These are phyloP conservation scores for Cordyceps cicadae DNA, from an alignment of 2,329 filamentous ascomycete genomes.

Conservation along the genomic window DNA sequence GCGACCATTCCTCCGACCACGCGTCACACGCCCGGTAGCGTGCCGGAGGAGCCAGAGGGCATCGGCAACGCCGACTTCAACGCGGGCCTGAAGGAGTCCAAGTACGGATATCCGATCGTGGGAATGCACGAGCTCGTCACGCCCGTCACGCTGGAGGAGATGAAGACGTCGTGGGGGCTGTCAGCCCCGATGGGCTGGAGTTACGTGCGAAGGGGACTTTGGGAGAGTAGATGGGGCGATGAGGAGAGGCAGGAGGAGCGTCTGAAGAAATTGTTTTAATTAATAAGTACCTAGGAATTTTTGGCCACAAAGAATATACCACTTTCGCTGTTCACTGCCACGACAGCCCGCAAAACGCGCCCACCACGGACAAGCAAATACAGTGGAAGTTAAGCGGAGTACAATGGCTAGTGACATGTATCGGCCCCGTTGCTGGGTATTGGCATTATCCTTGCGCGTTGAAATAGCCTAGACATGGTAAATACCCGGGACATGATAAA, in stretches of 20 bases:
- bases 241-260: not conserved
- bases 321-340: no score
- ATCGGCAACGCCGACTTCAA: constrained; percentile 24
- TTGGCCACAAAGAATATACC: no score
- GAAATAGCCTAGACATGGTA: no score
- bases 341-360: no score
- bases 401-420: no score
- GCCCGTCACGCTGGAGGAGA: constrained; percentile 18
- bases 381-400: no score
- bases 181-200: constrained; percentile 22
- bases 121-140: constrained; percentile 18
- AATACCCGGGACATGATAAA: no score
- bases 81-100: constrained; percentile 19
- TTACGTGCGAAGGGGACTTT: constrained; percentile 9
- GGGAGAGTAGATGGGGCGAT: not conserved
- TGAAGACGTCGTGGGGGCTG: constrained; percentile 19
- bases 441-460: no score
- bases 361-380: no score
- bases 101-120: constrained; percentile 21
- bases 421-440: no score
- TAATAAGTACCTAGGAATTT: no score
- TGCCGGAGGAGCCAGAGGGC: constrained; percentile 17
- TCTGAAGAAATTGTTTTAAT: not conserved
- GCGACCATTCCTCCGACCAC: constrained; percentile 4
- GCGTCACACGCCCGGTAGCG: constrained; percentile 13